A percentile compares a stretch with the other conserved stretches of the same genome.
Conservation (phyloP, 192 early-diverging fungal species). For the Diversispora epigaea region DNA sequence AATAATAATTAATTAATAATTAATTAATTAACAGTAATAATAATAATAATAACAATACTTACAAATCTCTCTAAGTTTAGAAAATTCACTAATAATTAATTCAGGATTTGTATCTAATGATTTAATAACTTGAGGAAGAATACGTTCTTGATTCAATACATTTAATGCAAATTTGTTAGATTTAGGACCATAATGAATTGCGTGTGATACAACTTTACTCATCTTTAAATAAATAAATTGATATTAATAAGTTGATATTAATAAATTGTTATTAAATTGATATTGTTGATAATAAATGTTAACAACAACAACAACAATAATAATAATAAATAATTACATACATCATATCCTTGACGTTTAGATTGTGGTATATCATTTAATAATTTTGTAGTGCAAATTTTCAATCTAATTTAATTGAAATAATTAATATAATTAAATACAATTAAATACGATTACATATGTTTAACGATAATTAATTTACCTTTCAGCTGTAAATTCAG, state of each 20-base stretch:
- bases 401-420: conserved; percentile 37
- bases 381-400: conserved; percentile 51
- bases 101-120: conserved; percentile 46
- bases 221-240: conserved; percentile 36
- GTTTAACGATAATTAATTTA: not conserved
- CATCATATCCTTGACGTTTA: conserved; percentile 57
- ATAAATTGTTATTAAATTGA: not conserved
- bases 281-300: not conserved
- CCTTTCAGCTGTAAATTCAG: conserved; percentile 54
- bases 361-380: conserved; percentile 56
- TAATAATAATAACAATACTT: conserved; percentile 29
- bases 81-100: conserved; percentile 45
- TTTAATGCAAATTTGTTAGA: conserved; percentile 50
- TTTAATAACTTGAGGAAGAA: conserved; percentile 50
- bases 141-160: conserved; percentile 48
- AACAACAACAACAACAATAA: not conserved
- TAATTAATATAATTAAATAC: not conserved
- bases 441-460: too few relatives aligned
- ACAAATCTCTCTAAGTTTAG: conserved; percentile 51
- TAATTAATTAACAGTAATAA: not conserved
- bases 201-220: conserved; percentile 43
- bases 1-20: not conserved
- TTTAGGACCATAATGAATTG: conserved; percentile 45
- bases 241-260: not conserved
- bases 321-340: conserved; percentile 29